Conservation (phyloP, 805 yeast species). For the Ogataea neopini region DNA sequence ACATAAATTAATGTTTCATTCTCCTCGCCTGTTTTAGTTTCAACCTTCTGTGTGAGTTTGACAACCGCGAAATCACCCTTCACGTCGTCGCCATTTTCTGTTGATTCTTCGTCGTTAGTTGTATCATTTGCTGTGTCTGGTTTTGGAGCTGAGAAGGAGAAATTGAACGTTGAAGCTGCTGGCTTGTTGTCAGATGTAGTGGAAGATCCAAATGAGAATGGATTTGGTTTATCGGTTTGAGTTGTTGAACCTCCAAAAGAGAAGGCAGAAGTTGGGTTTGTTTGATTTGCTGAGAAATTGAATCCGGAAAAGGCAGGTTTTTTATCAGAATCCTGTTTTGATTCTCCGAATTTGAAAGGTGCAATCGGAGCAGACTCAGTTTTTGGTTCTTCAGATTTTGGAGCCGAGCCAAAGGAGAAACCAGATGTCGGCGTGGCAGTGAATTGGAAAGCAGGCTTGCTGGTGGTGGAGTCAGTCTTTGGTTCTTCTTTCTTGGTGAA, state of each 20-base stretch:
- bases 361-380: conserved; percentile 10
- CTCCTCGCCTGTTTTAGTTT: conserved; percentile 81
- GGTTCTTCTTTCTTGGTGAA: conserved; percentile 16
- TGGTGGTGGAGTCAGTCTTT: conserved; percentile 3
- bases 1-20: conserved; percentile 64
- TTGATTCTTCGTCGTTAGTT: conserved; percentile 7
- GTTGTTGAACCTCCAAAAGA: not conserved
- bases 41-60: conserved; percentile 50
- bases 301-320: conserved; percentile 12
- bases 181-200: conserved; percentile 13
- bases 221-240: conserved; percentile 9
- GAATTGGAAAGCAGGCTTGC: conserved; percentile 33
- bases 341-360: conserved; percentile 16
- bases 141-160: conserved; percentile 30
- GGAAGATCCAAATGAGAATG: conserved; percentile 26
- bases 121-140: conserved; percentile 10
- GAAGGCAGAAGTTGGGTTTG: conserved; percentile 2
- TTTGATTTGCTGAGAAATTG: conserved; percentile 9
- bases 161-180: conserved; percentile 21
- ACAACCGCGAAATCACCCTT: conserved; percentile 50
- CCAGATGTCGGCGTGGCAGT: conserved; percentile 16
- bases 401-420: conserved; percentile 17
- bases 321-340: conserved; percentile 4
- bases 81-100: conserved; percentile 44
- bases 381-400: conserved; percentile 12